These are phyloP conservation scores for Tolypocladium amazonense DNA, from an alignment of 2,329 filamentous ascomycete genomes.

Conservation along the genomic window DNA sequence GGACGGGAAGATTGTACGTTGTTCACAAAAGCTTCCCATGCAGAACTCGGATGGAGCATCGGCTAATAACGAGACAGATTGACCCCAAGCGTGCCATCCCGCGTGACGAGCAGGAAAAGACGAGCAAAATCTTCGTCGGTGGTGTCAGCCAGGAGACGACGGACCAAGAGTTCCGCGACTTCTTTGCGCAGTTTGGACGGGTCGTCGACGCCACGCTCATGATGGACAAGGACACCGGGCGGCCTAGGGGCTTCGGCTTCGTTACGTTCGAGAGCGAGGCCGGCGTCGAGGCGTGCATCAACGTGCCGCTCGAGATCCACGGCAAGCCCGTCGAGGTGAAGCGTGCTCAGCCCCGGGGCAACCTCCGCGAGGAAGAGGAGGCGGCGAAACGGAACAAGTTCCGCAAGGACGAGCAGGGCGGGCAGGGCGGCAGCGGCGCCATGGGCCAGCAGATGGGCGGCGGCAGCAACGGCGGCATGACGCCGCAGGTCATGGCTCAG, in stretches of 20 bases:
- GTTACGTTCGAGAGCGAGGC: slow-evolving; percentile 96
- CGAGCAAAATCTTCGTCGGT: slow-evolving; percentile 96
- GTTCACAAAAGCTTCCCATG: not conserved
- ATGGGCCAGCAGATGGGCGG: slow-evolving; percentile 32
- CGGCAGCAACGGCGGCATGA: slow-evolving; percentile 54
- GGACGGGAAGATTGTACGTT: slow-evolving; percentile 90
- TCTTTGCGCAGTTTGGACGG: slow-evolving; percentile 92
- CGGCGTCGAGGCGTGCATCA: slow-evolving; percentile 84
- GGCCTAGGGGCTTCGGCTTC: slow-evolving; percentile 91
- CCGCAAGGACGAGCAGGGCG: slow-evolving; percentile 40
- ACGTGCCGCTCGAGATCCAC: slow-evolving; percentile 77
- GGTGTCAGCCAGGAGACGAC: slow-evolving; percentile 96
- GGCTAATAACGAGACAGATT: slow-evolving; percentile 47
- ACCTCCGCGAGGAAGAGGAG: slow-evolving; percentile 84
- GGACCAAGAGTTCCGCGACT: slow-evolving; percentile 90
- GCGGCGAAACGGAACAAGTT: slow-evolving; percentile 52
- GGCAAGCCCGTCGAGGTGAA: slow-evolving; percentile 98
- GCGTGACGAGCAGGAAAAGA: slow-evolving; percentile 94
- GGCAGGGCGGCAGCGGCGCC: slow-evolving; percentile 17
- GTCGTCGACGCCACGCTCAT: slow-evolving; percentile 96
- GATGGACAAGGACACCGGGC: slow-evolving; percentile 99
- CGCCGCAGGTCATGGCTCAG: slow-evolving; percentile 93
- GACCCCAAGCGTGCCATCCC: slow-evolving; percentile 97
- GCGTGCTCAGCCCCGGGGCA: slow-evolving; percentile 90
- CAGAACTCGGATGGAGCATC: not conserved